These are phyloP conservation scores for Orychophragmus violaceus DNA, from an alignment of 345 rosid species.

Conservation along the genomic window DNA sequence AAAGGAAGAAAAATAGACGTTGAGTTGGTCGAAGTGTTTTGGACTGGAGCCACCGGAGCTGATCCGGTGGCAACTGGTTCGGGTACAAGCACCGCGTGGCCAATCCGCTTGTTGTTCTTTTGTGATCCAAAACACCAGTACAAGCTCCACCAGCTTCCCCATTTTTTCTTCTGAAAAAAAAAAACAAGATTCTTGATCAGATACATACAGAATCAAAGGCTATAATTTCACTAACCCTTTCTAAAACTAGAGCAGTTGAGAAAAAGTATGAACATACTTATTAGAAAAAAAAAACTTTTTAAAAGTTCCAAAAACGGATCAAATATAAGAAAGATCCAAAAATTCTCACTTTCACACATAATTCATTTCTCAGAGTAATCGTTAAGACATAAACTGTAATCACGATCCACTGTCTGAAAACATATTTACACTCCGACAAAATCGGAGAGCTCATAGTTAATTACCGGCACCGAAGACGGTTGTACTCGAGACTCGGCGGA, in stretches of 20 bases:
- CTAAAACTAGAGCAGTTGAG: too few species aligned
- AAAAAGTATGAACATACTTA: too few species aligned
- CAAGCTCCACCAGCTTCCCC: slow-evolving; percentile 81
- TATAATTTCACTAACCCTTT: not conserved
- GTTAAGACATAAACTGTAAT: not conserved
- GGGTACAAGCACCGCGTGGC: slow-evolving; percentile 77
- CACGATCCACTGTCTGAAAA: not conserved
- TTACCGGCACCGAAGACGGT: slow-evolving; percentile 55
- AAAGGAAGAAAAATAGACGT: slow-evolving; percentile 52
- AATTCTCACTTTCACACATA: too few species aligned
- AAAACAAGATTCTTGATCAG: slow-evolving; percentile 4
- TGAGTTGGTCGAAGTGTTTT: slow-evolving; percentile 17
- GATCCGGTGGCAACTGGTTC: slow-evolving; percentile 45
- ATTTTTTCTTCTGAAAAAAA: slow-evolving; percentile 62
- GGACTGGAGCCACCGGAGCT: slow-evolving; percentile 32
- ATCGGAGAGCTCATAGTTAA: not conserved
- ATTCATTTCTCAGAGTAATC: too few species aligned
- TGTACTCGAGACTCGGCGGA: slow-evolving; percentile 77
- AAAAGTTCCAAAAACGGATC: too few species aligned
- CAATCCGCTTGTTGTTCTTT: slow-evolving; percentile 61
- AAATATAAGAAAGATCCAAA: too few species aligned
- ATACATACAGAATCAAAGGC: slow-evolving; percentile 25
- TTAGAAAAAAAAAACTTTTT: too few species aligned
- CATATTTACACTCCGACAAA: not conserved
- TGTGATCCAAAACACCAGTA: slow-evolving; percentile 76